Conservation (phyloP, 768 basidiomycete species). For the Rossbeevera mucosa region DNA sequence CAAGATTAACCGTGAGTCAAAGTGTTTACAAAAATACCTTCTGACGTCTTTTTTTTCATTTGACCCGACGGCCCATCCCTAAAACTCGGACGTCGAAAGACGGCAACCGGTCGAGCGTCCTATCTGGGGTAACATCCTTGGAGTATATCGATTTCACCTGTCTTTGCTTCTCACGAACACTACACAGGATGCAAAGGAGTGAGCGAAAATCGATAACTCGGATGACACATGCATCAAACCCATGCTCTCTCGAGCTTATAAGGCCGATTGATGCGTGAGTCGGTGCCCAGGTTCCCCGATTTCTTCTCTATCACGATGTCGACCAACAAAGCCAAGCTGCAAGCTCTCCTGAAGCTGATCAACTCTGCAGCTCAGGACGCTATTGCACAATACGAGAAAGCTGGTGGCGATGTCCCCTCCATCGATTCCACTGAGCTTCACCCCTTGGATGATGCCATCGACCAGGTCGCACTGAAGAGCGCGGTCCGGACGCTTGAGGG, state of each 20-base stretch:
- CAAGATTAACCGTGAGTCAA: slow-evolving; percentile 8
- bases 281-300: neutral
- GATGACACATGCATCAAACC: neutral
- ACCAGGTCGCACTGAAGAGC: slow-evolving; percentile 21
- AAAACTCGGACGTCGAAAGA: too few relatives aligned
- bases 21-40: neutral
- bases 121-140: neutral
- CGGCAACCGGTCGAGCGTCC: too few relatives aligned
- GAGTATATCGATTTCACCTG: too few relatives aligned
- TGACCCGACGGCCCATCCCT: too few relatives aligned
- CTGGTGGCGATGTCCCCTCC: slow-evolving; percentile 26
- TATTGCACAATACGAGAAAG: slow-evolving; percentile 31
- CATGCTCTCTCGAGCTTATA: neutral
- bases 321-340: slow-evolving; percentile 20
- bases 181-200: neutral
- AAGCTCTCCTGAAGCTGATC: slow-evolving; percentile 30
- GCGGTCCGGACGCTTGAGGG: slow-evolving; percentile 31
- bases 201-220: too few relatives aligned
- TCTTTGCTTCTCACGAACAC: neutral
- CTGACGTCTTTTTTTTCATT: neutral
- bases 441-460: slow-evolving; percentile 31
- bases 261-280: neutral
- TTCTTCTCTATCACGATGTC: slow-evolving; percentile 11
- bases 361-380: slow-evolving; percentile 30
- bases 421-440: slow-evolving; percentile 33